Evolutionary conservation across 202 grass and related monocot genomes (phyloP), one percentile per base, ranked within the genome.

Genomic region (Bolboschoenoplectus hybrid): DNA sequence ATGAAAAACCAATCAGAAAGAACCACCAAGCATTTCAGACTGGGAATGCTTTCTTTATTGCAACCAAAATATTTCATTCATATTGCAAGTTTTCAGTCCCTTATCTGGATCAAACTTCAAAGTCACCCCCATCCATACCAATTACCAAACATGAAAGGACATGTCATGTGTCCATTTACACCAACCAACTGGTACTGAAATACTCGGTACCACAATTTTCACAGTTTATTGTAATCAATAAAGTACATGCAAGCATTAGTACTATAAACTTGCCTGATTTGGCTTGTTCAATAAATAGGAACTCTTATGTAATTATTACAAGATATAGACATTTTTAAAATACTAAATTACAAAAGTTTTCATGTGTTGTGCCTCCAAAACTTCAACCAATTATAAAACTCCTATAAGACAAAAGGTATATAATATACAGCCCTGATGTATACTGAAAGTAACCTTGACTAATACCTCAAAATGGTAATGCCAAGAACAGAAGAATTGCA

Each of bases 1-100:
- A 79, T 40, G 6, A 36, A 46, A 79, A 34, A 79, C 6, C 26
- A 17, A 66, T 82, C 9, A 49, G 45, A 82, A 67, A 66, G 10
- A 13, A 47, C 11, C 26, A 51, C 51, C 49, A 2, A n/a, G 3
- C 36, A 34, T 44, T 44, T 61, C 11, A 39, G 51, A 41, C 32
- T n/a, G 41, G 40, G 36, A 57, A 44, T 34, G 26, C 9, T 51
- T 50, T 34, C 35, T 67, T 64, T 66, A 61, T 61, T 13, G 17
- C 53, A 57, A 57, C 55, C 55, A 58, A 58, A 3, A 16, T 58
- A 16, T 58, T 12, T 53, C 13, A 3, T 11, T 58, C 3, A 58
- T 58, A 58, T 58, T 58, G 10, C 17, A 58, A 58, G 3, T 58
- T 58, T 58, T 58, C 14, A 17, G 14, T 58, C 13, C 14, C 55